Conservation (phyloP, 2,329 filamentous ascomycete species). For the Periconia macrospinosa region DNA sequence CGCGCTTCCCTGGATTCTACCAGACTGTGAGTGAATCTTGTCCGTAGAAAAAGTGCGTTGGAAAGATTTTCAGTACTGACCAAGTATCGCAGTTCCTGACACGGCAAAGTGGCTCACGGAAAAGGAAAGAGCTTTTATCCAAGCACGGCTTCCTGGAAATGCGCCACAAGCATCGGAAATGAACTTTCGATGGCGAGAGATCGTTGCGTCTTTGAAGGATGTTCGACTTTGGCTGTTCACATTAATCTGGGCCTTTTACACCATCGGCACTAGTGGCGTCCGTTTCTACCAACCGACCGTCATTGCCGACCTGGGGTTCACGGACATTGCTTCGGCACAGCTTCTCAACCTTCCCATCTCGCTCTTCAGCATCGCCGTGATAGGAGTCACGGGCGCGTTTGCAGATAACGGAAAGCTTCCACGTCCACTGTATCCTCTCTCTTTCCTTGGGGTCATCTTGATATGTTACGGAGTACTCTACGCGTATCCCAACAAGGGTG, state of each 20-base stretch:
- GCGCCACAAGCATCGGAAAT: conserved; percentile 44
- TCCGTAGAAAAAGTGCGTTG: no score
- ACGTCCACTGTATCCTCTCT: conserved; percentile 45
- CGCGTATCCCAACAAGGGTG: conserved; percentile 35
- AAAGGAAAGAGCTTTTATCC: conserved; percentile 52
- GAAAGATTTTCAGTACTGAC: no score
- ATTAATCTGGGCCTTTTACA: conserved; percentile 50
- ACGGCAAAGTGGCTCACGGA: conserved; percentile 28
- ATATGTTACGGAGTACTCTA: conserved; percentile 39
- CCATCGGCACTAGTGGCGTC: conserved; percentile 15
- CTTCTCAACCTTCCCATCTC: conserved; percentile 15
- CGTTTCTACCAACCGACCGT: conserved; percentile 31
- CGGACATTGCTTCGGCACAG: conserved; percentile 15
- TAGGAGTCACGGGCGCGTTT: conserved; percentile 46
- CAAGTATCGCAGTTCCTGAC: conserved; percentile 9
- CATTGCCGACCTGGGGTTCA: conserved; percentile 18
- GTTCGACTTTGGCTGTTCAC: conserved; percentile 55
- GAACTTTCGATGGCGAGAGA: conserved; percentile 53
- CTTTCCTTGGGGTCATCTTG: conserved; percentile 48
- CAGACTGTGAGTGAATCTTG: conserved; percentile 8
- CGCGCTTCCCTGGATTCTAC: no score
- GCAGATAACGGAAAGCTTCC: conserved; percentile 33
- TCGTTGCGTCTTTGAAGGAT: conserved; percentile 51
- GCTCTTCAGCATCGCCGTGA: conserved; percentile 48
- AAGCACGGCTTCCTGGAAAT: conserved; percentile 48